Base-by-base conservation (phyloP, 176 grass and related monocot genomes). In the Zoysia japonica region DNA sequence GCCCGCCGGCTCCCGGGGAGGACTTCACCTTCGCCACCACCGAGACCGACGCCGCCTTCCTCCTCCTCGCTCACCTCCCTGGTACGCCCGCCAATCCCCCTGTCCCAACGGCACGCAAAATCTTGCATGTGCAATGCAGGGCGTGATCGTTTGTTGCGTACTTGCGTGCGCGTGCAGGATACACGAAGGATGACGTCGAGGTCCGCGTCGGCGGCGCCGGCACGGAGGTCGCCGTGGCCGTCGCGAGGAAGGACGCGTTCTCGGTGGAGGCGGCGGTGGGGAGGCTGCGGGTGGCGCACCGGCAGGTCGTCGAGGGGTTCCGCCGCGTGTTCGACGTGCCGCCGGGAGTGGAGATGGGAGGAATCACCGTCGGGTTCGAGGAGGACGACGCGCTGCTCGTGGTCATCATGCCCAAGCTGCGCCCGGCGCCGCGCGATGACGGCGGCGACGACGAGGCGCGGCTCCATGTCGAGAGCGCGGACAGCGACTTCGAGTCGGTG, bases 341-440 rank as follows among this genome's bases (percentile, higher is more conserved):
- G 7, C 17, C 45, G 45, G 84, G 72, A 11, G 94, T 82, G 7
- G 76, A 78, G 9, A 63, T 82, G 55, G 82, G 47, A 48, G 69
- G 62, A 40, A 90, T 93, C 41, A 35, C 77, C 68, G 87, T 82
- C 54, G 84, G 91, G 6, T 93, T 90, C 79, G 84, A 88, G 67
- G 91, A 97, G 87, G 94, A 93, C 11, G 84, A 91, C 35, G 85
- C 19, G n/a, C 45, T 93, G 65, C 86, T 97, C 54, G 61, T 97
- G 68, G 76, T 93, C 84, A 78, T 93, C 80, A 74, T 97, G 82
- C 94, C 94, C 62, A 97, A 97, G 87, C 15, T 77, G 14, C 76
- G 1, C 40, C 57, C 2, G 36, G 41, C 16, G 49, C 9, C 11
- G 8, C 15, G 8, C 6, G 80, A 17, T 2, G 10, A 0, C 12